Base-by-base conservation (phyloP, 805 yeast species). In the Candida palmyrensis region DNA sequence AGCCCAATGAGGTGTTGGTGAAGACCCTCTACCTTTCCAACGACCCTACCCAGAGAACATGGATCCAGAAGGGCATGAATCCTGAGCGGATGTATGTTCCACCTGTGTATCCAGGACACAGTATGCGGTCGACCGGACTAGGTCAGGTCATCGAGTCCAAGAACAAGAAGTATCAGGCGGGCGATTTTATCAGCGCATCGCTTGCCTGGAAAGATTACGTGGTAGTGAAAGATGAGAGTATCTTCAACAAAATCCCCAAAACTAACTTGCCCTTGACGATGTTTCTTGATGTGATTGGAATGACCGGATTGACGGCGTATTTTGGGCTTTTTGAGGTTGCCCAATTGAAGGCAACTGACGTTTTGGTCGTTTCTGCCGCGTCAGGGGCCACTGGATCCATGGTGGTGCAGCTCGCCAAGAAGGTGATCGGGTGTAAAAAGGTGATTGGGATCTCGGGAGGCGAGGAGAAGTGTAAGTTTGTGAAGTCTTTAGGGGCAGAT, bases 361-460 rank as follows among this genome's bases (percentile, higher is more conserved):
- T 66, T 6, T 62, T 74, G 42, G 55, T 77, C 28, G 59, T 79
- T 28, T 71, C 79, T 13, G 85, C 83, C 37, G 86, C 86, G 10
- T 71, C 80, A 6, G 87, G 87, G 39, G 83, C 84, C n/a, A 79
- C 80, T n/a, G 86, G 86, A 10, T 67, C 75, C 17, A 55, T 68
- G 30, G 72, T 64, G 30, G 72, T 77, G 14, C 84, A 78, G 50
- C 49, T 79, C 9, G 79, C 83, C 26, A 59, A 74, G 39, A 57
- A 68, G 25, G 53, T 73, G 8, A 62, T 71, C 48, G 71, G 71
- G 23, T 80, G 80, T 18, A 55, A 65, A 27, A 71, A 64, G 43
- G 78, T 79, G 17, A 65, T 77, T 48, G 85, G 79, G 27, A 68
- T 77, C 41, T 75, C 83, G 12, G 83, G 85, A 36, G 71, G 78